Percentiles rank a stretch among this genome's conserved stretches.
Evolutionary conservation across 2,329 filamentous ascomycete species (phyloP).

Genomic region (Akanthomyces muscarius): DNA sequence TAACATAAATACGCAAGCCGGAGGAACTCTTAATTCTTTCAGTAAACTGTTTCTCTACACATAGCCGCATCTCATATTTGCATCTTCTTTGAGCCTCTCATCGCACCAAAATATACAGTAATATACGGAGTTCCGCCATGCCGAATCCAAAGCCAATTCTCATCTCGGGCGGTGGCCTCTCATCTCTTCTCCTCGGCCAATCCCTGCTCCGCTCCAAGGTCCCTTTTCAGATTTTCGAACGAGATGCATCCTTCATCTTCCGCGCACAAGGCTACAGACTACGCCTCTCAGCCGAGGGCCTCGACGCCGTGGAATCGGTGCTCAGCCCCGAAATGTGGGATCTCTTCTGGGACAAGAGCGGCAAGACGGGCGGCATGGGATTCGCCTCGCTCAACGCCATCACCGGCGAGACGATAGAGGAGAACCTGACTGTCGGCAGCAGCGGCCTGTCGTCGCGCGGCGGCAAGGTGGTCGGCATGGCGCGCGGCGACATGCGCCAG

Average conservation of each 20-base stretch:
- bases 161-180: constrained; percentile 42
- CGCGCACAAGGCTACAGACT: constrained; percentile 61
- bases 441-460: constrained; percentile 44
- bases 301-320: constrained; percentile 58
- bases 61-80: background rate
- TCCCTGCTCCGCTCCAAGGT: constrained; percentile 39
- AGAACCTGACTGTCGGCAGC: constrained; percentile 3
- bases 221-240: constrained; percentile 55
- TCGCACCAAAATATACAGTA: background rate
- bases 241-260: constrained; percentile 45
- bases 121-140: background rate
- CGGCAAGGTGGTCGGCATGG: constrained; percentile 58
- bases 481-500: constrained; percentile 58
- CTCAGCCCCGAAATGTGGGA: constrained; percentile 45
- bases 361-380: constrained; percentile 56
- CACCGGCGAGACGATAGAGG: constrained; percentile 28
- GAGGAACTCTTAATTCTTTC: background rate
- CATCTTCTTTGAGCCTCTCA: too few species aligned
- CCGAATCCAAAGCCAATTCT: constrained; percentile 32
- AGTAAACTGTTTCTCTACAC: background rate
- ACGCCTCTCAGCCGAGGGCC: constrained; percentile 51
- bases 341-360: constrained; percentile 56
- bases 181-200: constrained; percentile 42
- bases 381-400: constrained; percentile 48
- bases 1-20: background rate